Conservation (phyloP, 1,284 basidiomycete genomes). For the Cystobasidium slooffiae region DNA sequence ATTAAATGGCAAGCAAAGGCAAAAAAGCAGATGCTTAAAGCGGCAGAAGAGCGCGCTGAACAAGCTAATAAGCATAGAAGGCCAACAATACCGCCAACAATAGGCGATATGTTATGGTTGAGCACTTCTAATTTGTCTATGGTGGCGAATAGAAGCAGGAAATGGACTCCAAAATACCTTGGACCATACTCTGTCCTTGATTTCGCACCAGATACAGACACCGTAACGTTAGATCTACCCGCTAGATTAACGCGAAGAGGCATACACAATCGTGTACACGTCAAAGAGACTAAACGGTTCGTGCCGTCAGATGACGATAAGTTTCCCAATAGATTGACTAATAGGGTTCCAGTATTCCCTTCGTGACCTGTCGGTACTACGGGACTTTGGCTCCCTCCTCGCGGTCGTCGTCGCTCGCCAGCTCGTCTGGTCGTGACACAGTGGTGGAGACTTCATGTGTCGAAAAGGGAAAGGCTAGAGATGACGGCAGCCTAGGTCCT, state of each 20-base stretch:
- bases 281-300: background rate
- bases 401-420: too few species aligned
- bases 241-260: background rate
- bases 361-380: too few species aligned
- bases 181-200: background rate
- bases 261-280: background rate
- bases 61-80: constrained; percentile 2
- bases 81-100: background rate
- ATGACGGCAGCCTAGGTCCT: too few species aligned
- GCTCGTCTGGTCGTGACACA: too few species aligned
- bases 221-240: background rate
- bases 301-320: background rate
- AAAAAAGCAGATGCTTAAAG: background rate
- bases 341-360: background rate
- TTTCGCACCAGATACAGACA: background rate
- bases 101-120: constrained; percentile 6
- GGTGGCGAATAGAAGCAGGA: background rate
- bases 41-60: background rate
- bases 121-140: background rate
- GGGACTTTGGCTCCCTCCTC: too few species aligned
- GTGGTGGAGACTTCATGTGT: too few species aligned
- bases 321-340: background rate
- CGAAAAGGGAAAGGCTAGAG: too few species aligned
- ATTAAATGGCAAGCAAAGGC: background rate
- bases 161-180: background rate